Evolutionary conservation across 331 rosid species (phyloP).

Genomic region (Quercus phellos): DNA sequence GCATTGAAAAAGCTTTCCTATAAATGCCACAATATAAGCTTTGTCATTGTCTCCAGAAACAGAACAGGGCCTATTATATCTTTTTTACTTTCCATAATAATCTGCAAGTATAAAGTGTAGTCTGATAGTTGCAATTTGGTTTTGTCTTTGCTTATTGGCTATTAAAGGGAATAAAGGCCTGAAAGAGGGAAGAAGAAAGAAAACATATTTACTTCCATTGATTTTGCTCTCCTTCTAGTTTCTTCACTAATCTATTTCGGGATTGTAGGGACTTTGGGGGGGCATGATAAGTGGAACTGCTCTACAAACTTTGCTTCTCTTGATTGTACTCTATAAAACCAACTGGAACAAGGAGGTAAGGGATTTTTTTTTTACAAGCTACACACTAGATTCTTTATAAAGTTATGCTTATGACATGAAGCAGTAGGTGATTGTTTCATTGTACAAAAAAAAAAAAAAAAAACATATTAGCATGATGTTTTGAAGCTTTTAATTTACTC

Average conservation of each 20-base stretch:
- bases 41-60: background rate
- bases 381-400: too few species aligned
- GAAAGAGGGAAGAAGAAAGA: background rate
- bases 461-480: too few species aligned
- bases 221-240: too few species aligned
- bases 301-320: conserved; percentile 60
- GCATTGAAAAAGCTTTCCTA: background rate
- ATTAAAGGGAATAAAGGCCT: too few species aligned
- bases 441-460: background rate
- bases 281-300: conserved; percentile 60
- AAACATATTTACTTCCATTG: background rate
- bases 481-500: background rate
- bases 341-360: conserved; percentile 69
- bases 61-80: background rate
- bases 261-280: conserved; percentile 69
- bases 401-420: background rate
- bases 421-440: background rate
- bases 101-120: background rate
- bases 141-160: too few species aligned
- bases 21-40: background rate
- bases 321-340: conserved; percentile 45
- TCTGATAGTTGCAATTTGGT: background rate
- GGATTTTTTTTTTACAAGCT: background rate
- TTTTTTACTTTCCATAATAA: background rate
- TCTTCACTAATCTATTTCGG: background rate